Evolutionary conservation across 2,329 filamentous ascomycete genomes (phyloP), one percentile per base, ranked within the genome.

Genomic region (Nemania serpens): DNA sequence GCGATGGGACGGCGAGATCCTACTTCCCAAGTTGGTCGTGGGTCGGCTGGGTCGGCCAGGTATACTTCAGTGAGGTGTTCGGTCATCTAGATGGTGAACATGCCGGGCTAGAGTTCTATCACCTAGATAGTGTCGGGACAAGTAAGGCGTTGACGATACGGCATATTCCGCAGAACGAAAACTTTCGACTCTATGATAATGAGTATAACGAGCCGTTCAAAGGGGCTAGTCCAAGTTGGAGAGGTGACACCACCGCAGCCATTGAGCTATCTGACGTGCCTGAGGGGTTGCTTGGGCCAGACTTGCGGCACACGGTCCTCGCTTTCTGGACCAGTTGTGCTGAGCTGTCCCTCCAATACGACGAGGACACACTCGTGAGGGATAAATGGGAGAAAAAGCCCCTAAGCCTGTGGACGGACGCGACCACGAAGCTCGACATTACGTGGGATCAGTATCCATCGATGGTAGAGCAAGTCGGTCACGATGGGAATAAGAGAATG

Each of bases 91-190:
- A 51, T 41, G 36, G 20, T 12, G 34, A 51, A 25, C 48, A 51
- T 29, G 48, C 48, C 12, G 48, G 48, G n/a, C 48, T 51, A 18
- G 37, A 51, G 25, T 51, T 51, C 41, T 51, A 51, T 6, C 33
- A 41, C 36, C 5, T 51, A 17, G 48, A 41, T 17, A n/a, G 15
- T 29, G 34, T 17, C 20, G 20, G 36, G 36, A 17, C 17, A 25
- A n/a, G 17, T n/a, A 33, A 41, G 20, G 25, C 36, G 7, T 2
- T 17, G 12, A n/a, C 7, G 2, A 41, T 51, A 29, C 42, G 12
- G 42, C 17, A 45, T 22, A 45, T 45, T 45, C 42, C 42, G n/a
- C 42, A 45, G 18, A 45, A 45, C 42, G 2, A 45, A 22, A 45
- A 10, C 2, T 45, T 45, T 45, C 15, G 42, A 41, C 37, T 2